These are phyloP conservation scores for Nothophoma quercina DNA, from an alignment of 2,329 filamentous ascomycete genomes.

Conservation along the genomic window DNA sequence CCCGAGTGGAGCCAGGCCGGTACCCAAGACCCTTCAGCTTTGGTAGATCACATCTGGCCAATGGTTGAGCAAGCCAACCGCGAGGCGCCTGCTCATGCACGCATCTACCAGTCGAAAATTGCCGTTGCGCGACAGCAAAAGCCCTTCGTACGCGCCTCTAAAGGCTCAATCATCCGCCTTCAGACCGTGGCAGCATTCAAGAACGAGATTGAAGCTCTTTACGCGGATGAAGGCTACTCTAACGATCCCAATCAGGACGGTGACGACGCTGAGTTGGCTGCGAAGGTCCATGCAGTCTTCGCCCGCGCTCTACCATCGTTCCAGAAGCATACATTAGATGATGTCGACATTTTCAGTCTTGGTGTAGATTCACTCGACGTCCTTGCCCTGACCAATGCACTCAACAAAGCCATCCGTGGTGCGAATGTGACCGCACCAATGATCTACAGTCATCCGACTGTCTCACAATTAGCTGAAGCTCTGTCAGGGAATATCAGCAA, in stretches of 20 bases:
- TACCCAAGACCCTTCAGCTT: background rate
- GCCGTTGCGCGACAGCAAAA: slow-evolving; percentile 20
- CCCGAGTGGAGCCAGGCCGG: slow-evolving; percentile 8
- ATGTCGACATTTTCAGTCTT: slow-evolving; percentile 22
- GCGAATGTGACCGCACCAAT: background rate
- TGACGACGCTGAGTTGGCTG: background rate
- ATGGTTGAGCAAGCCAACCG: slow-evolving; percentile 30
- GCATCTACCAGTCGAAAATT: slow-evolving; percentile 26
- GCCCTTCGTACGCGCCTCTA: slow-evolving; percentile 29
- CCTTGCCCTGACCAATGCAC: slow-evolving; percentile 16
- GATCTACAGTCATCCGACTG: slow-evolving; percentile 10
- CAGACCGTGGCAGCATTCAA: slow-evolving; percentile 30
- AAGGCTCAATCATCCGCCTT: slow-evolving; percentile 34
- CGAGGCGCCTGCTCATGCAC: slow-evolving; percentile 31
- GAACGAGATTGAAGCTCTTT: slow-evolving; percentile 34
- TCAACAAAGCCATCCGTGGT: slow-evolving; percentile 19
- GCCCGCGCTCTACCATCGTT: background rate
- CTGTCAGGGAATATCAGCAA: background rate
- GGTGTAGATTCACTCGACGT: slow-evolving; percentile 30
- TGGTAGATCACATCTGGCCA: slow-evolving; percentile 35
- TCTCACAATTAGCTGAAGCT: slow-evolving; percentile 1
- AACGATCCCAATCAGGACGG: background rate
- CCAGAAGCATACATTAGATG: background rate
- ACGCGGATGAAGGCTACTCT: slow-evolving; percentile 13
- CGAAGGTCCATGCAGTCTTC: slow-evolving; percentile 2